Percentiles rank a stretch among this genome's conserved stretches.
Evolutionary conservation across 352 stramenopile species (phyloP).

Genomic region (Phytophthora cryptogea): DNA sequence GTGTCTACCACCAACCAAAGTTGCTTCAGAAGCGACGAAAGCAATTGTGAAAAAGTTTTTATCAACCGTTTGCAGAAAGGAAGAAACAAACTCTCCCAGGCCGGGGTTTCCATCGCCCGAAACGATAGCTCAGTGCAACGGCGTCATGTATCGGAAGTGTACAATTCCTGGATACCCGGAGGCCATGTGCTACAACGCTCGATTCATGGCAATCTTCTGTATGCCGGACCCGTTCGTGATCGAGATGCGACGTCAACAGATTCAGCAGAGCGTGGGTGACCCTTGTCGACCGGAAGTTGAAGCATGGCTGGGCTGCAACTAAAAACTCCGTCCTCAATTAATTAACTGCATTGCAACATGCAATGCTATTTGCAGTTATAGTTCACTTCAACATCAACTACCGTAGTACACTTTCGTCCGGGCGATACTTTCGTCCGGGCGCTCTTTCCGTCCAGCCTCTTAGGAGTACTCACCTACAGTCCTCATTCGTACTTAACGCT

Average conservation of each 20-base stretch:
- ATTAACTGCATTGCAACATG: no score
- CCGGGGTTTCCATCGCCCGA: conserved; percentile 6
- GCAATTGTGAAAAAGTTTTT: conserved; percentile 14
- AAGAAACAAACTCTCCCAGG: background rate
- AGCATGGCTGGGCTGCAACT: conserved; percentile 8
- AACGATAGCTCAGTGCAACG: conserved; percentile 28
- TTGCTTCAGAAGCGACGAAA: background rate
- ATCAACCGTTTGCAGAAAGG: conserved; percentile 11
- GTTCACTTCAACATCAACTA: no score
- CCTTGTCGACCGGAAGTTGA: conserved; percentile 28
- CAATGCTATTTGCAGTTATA: no score
- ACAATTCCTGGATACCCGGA: background rate
- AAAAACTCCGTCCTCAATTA: background rate
- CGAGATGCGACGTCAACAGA: conserved; percentile 28
- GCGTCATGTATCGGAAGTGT: conserved; percentile 34
- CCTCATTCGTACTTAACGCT: no score
- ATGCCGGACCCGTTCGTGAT: conserved; percentile 21
- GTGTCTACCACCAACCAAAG: background rate
- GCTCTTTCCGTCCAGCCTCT: no score
- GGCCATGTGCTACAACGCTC: conserved; percentile 30
- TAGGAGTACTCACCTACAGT: no score
- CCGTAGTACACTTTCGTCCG: no score
- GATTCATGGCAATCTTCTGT: conserved; percentile 34
- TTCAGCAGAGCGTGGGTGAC: conserved; percentile 18
- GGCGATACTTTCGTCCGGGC: no score